Base-by-base conservation (phyloP, 768 basidiomycete genomes). In the Dioszegia crocea region DNA sequence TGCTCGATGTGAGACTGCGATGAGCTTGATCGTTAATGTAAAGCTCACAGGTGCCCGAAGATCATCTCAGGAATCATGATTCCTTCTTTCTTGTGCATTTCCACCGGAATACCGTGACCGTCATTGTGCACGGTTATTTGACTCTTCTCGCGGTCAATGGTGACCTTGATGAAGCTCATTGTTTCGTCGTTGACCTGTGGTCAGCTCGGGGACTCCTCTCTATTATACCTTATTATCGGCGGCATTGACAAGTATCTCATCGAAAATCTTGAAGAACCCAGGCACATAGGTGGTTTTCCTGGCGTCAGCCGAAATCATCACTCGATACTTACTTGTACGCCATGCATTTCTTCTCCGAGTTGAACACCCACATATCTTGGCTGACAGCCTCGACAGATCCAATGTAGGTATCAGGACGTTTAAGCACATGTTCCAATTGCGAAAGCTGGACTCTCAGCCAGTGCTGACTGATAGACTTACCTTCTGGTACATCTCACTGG, bases 201-300 rank as follows among this genome's bases (percentile, higher is more conserved):
- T 58, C 46, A 46, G 56, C 45, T 26, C 10, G 2, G 38, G 5
- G 38, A 9, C 5, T 33, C 33, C 19, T 36, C 11, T 23, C 55
- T n/a, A 9, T 76, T 81, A 56, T 63, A 89, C 94, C 86, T 99
- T 99, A 80, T 98, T 96, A 76, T 99, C 96, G 3, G 96, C 96
- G 21, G 96, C 96, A 77, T 99, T 99, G 68, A 99, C 96, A 2
- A 99, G 81, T 70, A 99, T 99, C 79, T 99, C 96, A 71, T 99
- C 96, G 14, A 99, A 87, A 70, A 99, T 99, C 82, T 99, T 99
- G 84, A 93, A 92, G 77, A 99, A 94, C 53, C 93, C 96, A 0
- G 96, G 96, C 1, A 97, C 93, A 72, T 87, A 99, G 68, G 85
- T 89, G 29, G 78, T 79, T 10, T 78, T 70, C 21, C 81, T 80